Percentiles rank a stretch among this genome's conserved stretches.
Conservation (phyloP, 495 filamentous ascomycete species). For the Aspergillus leporis region DNA sequence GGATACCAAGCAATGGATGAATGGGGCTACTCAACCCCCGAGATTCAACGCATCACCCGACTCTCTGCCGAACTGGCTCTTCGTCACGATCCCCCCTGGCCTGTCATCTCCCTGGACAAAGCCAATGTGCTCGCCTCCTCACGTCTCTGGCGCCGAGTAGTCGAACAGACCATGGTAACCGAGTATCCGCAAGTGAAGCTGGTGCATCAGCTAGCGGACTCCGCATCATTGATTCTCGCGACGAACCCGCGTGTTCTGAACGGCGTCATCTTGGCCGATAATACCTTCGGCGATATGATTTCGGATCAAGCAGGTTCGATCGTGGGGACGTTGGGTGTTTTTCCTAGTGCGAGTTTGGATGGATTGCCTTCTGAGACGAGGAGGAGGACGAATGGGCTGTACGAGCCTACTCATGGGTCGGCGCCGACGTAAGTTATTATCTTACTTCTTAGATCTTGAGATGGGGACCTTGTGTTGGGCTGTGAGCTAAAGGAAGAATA, state of each 20-base stretch:
- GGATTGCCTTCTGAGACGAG: conserved; percentile 37
- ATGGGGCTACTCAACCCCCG: conserved; percentile 48
- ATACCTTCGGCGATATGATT: conserved; percentile 55
- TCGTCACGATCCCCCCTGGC: conserved; percentile 44
- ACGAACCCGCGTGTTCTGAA: conserved; percentile 50
- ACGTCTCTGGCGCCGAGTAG: conserved; percentile 50
- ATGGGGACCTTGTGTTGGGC: neutral
- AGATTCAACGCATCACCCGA: conserved; percentile 51
- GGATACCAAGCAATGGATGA: conserved; percentile 40
- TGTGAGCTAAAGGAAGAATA: conserved; percentile 8
- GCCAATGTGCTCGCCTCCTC: conserved; percentile 53
- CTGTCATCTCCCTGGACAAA: conserved; percentile 50
- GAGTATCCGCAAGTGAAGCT: conserved; percentile 52
- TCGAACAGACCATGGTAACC: conserved; percentile 42
- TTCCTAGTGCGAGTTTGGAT: conserved; percentile 51
- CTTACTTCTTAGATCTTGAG: neutral
- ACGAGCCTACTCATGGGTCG: conserved; percentile 46
- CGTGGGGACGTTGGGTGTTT: conserved; percentile 48
- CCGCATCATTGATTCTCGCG: conserved; percentile 49
- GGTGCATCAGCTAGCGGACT: conserved; percentile 51
- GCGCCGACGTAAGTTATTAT: conserved; percentile 36
- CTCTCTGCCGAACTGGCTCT: conserved; percentile 48
- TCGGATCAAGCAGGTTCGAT: conserved; percentile 52
- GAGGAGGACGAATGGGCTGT: conserved; percentile 39
- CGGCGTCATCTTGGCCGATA: conserved; percentile 51